phyloP scores from a whole-genome alignment of 2,329 filamentous ascomycete genomes.

The Aureobasidium sp. region DNA sequence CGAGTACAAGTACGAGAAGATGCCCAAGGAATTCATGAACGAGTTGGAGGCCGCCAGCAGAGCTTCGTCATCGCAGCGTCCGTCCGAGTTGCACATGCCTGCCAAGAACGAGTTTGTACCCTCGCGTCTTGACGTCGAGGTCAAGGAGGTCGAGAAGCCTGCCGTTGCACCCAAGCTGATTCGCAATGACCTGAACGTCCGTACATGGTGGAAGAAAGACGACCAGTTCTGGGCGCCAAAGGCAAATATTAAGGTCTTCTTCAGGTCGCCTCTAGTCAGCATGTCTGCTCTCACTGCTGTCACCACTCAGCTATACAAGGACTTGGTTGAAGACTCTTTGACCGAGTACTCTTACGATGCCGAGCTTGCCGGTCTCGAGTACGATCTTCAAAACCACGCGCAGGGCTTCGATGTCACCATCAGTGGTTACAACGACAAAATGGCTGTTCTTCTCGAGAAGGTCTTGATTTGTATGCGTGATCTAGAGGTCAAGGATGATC shows the following conservation, averaged over 20 bases:
- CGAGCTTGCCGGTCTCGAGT: conserved; percentile 81
- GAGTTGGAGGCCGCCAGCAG: conserved; percentile 61
- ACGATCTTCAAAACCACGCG: conserved; percentile 65
- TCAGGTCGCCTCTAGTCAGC: conserved; percentile 72
- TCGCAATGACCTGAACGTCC: conserved; percentile 70
- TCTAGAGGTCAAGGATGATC: conserved; percentile 73
- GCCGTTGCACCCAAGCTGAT: conserved; percentile 70
- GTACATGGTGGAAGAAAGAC: conserved; percentile 97
- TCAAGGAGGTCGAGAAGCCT: conserved; percentile 77
- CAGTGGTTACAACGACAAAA: conserved; percentile 93
- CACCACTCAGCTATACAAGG: conserved; percentile 72
- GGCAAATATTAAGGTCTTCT: conserved; percentile 74
- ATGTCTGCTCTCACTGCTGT: conserved; percentile 71
- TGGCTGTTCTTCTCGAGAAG: conserved; percentile 82
- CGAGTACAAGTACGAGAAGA: conserved; percentile 77
- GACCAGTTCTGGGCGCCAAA: conserved; percentile 98
- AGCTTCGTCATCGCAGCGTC: conserved; percentile 48
- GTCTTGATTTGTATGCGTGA: conserved; percentile 79
- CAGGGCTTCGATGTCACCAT: conserved; percentile 72
- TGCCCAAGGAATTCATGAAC: conserved; percentile 66
- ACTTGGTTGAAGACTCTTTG: conserved; percentile 79
- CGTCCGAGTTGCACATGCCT: conserved; percentile 72
- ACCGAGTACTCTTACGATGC: conserved; percentile 95
- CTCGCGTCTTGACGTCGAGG: conserved; percentile 86
- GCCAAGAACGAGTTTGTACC: conserved; percentile 96